phyloP scores from a whole-genome alignment of 352 stramenopile genomes.

The Pythium sukuiense region DNA sequence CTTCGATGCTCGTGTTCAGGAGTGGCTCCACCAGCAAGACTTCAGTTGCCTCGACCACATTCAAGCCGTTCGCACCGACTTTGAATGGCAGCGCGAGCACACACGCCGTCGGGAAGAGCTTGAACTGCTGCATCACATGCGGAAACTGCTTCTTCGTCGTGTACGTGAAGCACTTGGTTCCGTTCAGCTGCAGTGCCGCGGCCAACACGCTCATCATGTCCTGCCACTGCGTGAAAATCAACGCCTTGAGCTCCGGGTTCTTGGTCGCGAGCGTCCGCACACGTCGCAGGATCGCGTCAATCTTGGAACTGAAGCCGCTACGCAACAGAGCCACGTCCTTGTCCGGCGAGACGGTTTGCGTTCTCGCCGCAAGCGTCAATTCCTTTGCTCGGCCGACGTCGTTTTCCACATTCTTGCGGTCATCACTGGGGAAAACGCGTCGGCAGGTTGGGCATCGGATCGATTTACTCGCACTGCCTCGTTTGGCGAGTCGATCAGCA shows the following conservation, averaged over 20 bases:
- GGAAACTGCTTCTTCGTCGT: conserved; percentile 54
- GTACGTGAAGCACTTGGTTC: conserved; percentile 76
- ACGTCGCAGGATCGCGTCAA: conserved; percentile 59
- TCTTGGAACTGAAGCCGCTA: conserved; percentile 66
- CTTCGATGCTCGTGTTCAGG: conserved; percentile 83
- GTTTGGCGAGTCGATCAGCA: conserved; percentile 37
- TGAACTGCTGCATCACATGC: conserved; percentile 51
- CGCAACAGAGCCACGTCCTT: conserved; percentile 11
- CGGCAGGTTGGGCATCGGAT: conserved; percentile 67
- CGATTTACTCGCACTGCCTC: conserved; percentile 21
- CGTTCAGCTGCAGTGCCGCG: conserved; percentile 34
- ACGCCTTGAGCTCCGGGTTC: conserved; percentile 72
- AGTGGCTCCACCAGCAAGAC: conserved; percentile 91
- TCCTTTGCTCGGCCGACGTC: conserved; percentile 10
- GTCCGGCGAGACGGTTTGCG: not conserved
- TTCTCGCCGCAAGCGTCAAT: not conserved
- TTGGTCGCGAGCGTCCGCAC: conserved; percentile 45
- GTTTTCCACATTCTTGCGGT: conserved; percentile 19
- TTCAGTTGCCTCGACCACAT: conserved; percentile 90
- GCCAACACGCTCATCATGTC: conserved; percentile 73
- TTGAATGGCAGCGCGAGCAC: conserved; percentile 84
- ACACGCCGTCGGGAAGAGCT: conserved; percentile 44
- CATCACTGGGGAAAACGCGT: conserved; percentile 17
- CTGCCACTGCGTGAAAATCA: conserved; percentile 93
- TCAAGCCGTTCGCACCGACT: conserved; percentile 91